Evolutionary conservation across 2,329 filamentous ascomycete genomes (phyloP).

Genomic region (Ceratocystis harringtonii): DNA sequence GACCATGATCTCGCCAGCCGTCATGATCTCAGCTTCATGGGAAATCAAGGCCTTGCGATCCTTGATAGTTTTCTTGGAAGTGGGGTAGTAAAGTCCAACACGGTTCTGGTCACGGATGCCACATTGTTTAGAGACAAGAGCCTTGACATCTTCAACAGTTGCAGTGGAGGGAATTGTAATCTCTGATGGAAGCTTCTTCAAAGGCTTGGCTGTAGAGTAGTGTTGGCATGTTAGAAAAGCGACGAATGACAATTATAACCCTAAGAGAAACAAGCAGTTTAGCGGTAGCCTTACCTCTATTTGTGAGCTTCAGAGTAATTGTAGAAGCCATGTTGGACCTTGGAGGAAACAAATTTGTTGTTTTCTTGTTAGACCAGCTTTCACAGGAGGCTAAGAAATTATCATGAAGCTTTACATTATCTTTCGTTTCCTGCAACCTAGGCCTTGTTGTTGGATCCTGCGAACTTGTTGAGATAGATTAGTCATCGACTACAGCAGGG

Average conservation of each 20-base stretch:
- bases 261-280: neutral
- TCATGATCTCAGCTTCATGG: slow-evolving; percentile 34
- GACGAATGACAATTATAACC: neutral
- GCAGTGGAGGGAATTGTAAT: slow-evolving; percentile 35
- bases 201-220: slow-evolving; percentile 31
- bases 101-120: slow-evolving; percentile 44
- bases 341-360: neutral
- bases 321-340: slow-evolving; percentile 9
- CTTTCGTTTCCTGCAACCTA: neutral
- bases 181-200: slow-evolving; percentile 39
- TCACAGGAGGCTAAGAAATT: neutral
- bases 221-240: neutral
- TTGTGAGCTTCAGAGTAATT: slow-evolving; percentile 29
- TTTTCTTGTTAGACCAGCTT: neutral
- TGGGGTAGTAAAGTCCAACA: slow-evolving; percentile 45
- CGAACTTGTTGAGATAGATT: slow-evolving; percentile 16
- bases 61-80: slow-evolving; percentile 47
- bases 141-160: slow-evolving; percentile 47
- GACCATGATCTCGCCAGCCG: slow-evolving; percentile 52
- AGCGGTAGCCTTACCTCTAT: slow-evolving; percentile 23
- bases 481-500: slow-evolving; percentile 9
- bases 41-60: slow-evolving; percentile 41
- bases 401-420: neutral
- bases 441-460: slow-evolving; percentile 7
- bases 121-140: slow-evolving; percentile 35